Evolutionary conservation across 78 protist genomes (phyloP).

Genomic region (Thecamonas trahens): DNA sequence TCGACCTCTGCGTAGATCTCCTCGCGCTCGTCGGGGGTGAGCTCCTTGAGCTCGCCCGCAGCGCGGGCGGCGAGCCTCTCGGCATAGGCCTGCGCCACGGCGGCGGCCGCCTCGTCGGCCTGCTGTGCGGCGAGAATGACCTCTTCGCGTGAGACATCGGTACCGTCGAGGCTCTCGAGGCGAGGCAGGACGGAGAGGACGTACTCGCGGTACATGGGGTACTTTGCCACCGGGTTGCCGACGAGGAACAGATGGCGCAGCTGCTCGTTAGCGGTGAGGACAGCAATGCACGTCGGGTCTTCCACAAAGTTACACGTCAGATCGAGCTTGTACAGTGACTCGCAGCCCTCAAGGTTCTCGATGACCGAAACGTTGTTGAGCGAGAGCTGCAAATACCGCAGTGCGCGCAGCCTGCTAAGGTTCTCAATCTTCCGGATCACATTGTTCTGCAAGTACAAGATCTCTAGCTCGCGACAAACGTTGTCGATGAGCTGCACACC

Average conservation of each 20-base stretch:
- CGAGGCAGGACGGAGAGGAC: slow-evolving; percentile 65
- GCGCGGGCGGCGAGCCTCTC: background rate
- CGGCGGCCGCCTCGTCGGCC: slow-evolving; percentile 10
- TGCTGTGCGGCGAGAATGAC: slow-evolving; percentile 33
- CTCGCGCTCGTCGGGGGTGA: background rate
- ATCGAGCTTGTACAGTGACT: slow-evolving; percentile 60
- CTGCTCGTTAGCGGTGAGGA: slow-evolving; percentile 14
- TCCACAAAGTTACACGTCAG: slow-evolving; percentile 71
- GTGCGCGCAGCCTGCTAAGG: slow-evolving; percentile 35
- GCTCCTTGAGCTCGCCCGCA: background rate
- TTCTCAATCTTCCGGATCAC: slow-evolving; percentile 42
- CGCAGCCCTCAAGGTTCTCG: slow-evolving; percentile 51
- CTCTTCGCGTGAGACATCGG: slow-evolving; percentile 24
- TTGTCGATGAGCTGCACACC: slow-evolving; percentile 19
- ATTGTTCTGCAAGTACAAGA: slow-evolving; percentile 62
- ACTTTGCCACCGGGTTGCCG: slow-evolving; percentile 68
- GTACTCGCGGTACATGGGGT: slow-evolving; percentile 40
- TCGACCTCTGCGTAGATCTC: background rate
- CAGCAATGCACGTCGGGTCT: slow-evolving; percentile 25
- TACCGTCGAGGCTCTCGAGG: slow-evolving; percentile 54
- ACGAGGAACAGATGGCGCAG: slow-evolving; percentile 47
- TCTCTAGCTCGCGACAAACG: slow-evolving; percentile 53
- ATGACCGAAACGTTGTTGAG: slow-evolving; percentile 54
- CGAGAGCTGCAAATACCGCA: slow-evolving; percentile 67
- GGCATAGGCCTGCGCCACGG: no score